phyloP scores from a whole-genome alignment of 2,329 filamentous ascomycete genomes.

The Pestalotiopsis sp. region DNA sequence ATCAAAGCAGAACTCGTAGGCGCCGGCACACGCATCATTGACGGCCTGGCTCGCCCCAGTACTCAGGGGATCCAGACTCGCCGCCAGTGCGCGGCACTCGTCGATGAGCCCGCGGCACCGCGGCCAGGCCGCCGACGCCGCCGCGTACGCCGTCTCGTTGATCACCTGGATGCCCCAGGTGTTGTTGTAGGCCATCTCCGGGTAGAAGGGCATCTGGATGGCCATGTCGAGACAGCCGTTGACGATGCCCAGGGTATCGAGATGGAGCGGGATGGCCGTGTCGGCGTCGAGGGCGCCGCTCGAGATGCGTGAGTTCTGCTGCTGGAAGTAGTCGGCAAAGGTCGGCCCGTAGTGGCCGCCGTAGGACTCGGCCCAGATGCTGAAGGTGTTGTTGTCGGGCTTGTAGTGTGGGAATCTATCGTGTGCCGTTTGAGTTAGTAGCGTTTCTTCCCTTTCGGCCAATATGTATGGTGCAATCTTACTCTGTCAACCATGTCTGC shows the following conservation, averaged over 20 bases:
- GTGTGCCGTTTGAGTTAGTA: no score
- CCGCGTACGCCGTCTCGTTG: conserved; percentile 47
- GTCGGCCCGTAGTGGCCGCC: conserved; percentile 20
- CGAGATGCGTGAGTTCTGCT: conserved; percentile 6
- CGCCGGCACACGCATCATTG: conserved; percentile 4
- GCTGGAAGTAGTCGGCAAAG: conserved; percentile 11
- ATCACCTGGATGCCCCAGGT: conserved; percentile 66
- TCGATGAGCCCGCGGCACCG: not conserved
- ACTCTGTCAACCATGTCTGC: conserved; percentile 16
- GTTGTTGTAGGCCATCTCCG: conserved; percentile 63
- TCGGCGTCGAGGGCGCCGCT: not conserved
- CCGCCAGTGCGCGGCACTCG: not conserved
- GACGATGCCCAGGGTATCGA: conserved; percentile 68
- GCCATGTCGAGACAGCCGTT: conserved; percentile 72
- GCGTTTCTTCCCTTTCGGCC: not conserved
- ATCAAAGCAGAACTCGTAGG: not conserved
- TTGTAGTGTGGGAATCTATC: conserved; percentile 15
- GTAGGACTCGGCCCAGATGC: conserved; percentile 41
- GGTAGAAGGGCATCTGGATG: conserved; percentile 60
- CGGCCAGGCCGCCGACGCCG: conserved; percentile 36
- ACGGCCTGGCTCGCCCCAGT: not conserved
- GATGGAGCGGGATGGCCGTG: conserved; percentile 39
- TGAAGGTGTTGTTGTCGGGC: conserved; percentile 53
- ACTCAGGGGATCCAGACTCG: not conserved
- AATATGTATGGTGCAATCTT: not conserved